Conservation (phyloP, 2,329 filamentous ascomycete species). For the Stenocarpella maydis region DNA sequence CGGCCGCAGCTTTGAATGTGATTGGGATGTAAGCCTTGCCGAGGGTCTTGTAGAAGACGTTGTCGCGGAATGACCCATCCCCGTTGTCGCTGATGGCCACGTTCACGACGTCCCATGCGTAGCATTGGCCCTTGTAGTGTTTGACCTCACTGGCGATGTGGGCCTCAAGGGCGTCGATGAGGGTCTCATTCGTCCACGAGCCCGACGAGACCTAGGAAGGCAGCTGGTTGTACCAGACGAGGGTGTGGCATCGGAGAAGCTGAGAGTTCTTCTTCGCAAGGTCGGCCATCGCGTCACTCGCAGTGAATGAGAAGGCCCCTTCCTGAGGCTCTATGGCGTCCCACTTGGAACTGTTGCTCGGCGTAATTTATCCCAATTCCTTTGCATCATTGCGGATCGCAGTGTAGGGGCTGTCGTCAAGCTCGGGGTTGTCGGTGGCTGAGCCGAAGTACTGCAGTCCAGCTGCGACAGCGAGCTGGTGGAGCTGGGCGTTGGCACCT, state of each 20-base stretch:
- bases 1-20: slow-evolving; percentile 64
- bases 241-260: slow-evolving; percentile 69
- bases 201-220: slow-evolving; percentile 54
- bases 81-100: slow-evolving; percentile 63
- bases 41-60: slow-evolving; percentile 63
- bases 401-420: slow-evolving; percentile 63
- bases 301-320: slow-evolving; percentile 64
- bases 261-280: slow-evolving; percentile 58
- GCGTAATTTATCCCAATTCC: slow-evolving; percentile 72
- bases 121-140: slow-evolving; percentile 67
- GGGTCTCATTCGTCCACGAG: slow-evolving; percentile 65
- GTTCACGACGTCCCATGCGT: slow-evolving; percentile 73
- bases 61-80: slow-evolving; percentile 60
- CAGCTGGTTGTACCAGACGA: slow-evolving; percentile 62
- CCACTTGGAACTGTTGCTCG: slow-evolving; percentile 72
- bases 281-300: slow-evolving; percentile 61
- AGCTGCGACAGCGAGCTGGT: slow-evolving; percentile 62
- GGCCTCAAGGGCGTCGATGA: slow-evolving; percentile 61
- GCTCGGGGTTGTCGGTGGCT: slow-evolving; percentile 66
- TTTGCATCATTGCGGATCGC: slow-evolving; percentile 60
- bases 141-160: slow-evolving; percentile 67
- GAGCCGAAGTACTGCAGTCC: slow-evolving; percentile 71
- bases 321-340: slow-evolving; percentile 65
- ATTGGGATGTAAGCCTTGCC: slow-evolving; percentile 65
- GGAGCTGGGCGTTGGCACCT: slow-evolving; percentile 47